Percentiles rank a stretch among this genome's conserved stretches.
Evolutionary conservation across 2,329 filamentous ascomycete species (phyloP).

Genomic region (Fusarium tjaetaba): DNA sequence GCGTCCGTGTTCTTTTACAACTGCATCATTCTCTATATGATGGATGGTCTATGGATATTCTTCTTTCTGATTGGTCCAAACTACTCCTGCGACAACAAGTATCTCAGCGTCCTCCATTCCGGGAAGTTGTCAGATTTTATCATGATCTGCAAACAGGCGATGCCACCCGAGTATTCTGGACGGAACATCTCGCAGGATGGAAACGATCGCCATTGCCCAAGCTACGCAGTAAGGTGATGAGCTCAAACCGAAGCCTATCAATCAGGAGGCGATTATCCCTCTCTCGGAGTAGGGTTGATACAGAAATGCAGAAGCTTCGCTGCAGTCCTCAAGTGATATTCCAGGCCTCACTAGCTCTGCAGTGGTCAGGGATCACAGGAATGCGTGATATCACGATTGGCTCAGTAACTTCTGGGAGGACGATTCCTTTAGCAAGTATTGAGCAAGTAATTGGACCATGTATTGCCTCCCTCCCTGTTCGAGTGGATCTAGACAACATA

Average conservation of each 20-base stretch:
- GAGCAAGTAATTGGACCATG: conserved; percentile 83
- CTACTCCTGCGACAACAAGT: conserved; percentile 52
- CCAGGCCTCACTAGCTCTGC: conserved; percentile 74
- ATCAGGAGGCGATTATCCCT: conserved; percentile 27
- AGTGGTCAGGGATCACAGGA: conserved; percentile 73
- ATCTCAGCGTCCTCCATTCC: conserved; percentile 66
- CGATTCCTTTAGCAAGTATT: conserved; percentile 73
- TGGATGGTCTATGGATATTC: conserved; percentile 88
- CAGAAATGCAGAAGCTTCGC: conserved; percentile 51
- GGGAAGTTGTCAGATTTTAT: conserved; percentile 64
- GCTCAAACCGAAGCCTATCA: conserved; percentile 22
- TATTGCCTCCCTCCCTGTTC: conserved; percentile 77
- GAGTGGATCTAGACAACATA: conserved; percentile 66
- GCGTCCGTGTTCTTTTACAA: conserved; percentile 57
- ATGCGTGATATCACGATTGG: conserved; percentile 76
- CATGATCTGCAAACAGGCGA: conserved; percentile 46
- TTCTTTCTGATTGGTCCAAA: conserved; percentile 72
- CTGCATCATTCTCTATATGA: conserved; percentile 90
- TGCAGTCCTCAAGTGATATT: conserved; percentile 77
- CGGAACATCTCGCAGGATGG: conserved; percentile 68
- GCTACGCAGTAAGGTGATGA: conserved; percentile 44
- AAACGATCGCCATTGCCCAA: conserved; percentile 67
- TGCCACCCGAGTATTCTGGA: conserved; percentile 73
- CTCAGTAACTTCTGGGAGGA: conserved; percentile 83
- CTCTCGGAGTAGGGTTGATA: conserved; percentile 37